Conservation (phyloP, 2,329 filamentous ascomycete species). For the Neoscytalidium dimidiatum region DNA sequence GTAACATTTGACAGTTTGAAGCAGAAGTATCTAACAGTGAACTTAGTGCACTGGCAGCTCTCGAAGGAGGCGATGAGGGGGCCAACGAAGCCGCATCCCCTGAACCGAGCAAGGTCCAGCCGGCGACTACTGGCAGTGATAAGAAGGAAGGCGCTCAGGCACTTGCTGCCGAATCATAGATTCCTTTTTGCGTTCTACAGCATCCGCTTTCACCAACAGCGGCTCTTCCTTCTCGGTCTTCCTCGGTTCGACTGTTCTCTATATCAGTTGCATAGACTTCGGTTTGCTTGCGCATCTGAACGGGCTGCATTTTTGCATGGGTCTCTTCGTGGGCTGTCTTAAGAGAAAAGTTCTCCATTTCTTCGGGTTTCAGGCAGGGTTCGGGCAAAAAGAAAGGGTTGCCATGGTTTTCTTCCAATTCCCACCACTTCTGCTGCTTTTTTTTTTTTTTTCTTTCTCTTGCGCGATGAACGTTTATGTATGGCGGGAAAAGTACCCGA, state of each 20-base stretch:
- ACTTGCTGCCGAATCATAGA: conserved; percentile 39
- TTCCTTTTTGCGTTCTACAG: conserved; percentile 16
- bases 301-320: conserved; percentile 25
- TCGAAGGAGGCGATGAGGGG: conserved; percentile 59
- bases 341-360: conserved; percentile 20
- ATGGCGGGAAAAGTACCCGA: conserved; percentile 13
- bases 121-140: conserved; percentile 25
- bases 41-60: conserved; percentile 54
- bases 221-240: conserved; percentile 1
- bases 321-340: conserved; percentile 19
- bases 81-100: conserved; percentile 28
- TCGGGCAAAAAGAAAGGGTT: conserved; percentile 15
- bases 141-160: conserved; percentile 26
- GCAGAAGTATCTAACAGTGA: conserved; percentile 25
- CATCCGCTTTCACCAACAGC: conserved; percentile 11
- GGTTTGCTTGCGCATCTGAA: conserved; percentile 25
- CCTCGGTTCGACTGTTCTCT: conserved; percentile 14
- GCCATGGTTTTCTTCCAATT: conserved; percentile 14
- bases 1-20: not conserved
- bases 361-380: conserved; percentile 9
- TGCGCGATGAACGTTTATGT: conserved; percentile 14
- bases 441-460: not conserved
- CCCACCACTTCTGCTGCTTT: conserved; percentile 7
- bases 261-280: conserved; percentile 31
- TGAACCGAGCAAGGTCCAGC: conserved; percentile 26